Evolutionary conservation across 805 yeast species (phyloP).

Genomic region (Pichia cephalocereana): DNA sequence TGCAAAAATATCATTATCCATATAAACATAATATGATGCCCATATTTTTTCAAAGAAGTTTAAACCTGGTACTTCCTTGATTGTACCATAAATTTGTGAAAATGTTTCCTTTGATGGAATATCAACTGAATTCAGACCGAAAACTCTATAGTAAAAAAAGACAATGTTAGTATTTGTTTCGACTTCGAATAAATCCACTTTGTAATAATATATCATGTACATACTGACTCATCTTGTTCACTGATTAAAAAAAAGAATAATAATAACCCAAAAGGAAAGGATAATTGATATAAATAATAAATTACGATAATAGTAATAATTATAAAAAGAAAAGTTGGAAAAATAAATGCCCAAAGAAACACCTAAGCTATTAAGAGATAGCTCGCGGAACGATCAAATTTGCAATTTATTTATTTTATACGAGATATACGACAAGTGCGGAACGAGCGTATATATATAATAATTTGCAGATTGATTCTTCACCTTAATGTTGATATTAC

Average conservation of each 20-base stretch:
- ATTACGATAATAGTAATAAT: no score
- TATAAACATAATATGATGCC: conserved; percentile 83
- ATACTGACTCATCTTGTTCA: conserved; percentile 8
- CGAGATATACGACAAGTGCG: no score
- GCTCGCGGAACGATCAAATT: no score
- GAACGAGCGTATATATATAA: no score
- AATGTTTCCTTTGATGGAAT: conserved; percentile 19
- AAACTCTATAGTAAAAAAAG: conserved; percentile 15
- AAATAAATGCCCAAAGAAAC: no score
- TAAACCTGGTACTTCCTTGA: conserved; percentile 26
- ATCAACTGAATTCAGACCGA: conserved; percentile 16
- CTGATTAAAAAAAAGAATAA: background rate
- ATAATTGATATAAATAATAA: background rate
- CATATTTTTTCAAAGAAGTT: conserved; percentile 55
- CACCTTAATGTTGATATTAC: no score
- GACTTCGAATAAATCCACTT: background rate
- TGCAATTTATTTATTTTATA: no score
- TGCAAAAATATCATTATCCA: conserved; percentile 83
- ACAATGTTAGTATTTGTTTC: background rate
- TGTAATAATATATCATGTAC: background rate
- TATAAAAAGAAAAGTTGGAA: no score
- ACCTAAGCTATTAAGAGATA: no score
- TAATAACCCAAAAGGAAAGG: background rate
- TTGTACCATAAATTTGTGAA: conserved; percentile 15
- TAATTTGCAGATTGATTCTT: no score